Evolutionary conservation across 1,284 basidiomycete species (phyloP), one percentile per base, ranked within the genome.

Genomic region (Meripilus lineatus): DNA sequence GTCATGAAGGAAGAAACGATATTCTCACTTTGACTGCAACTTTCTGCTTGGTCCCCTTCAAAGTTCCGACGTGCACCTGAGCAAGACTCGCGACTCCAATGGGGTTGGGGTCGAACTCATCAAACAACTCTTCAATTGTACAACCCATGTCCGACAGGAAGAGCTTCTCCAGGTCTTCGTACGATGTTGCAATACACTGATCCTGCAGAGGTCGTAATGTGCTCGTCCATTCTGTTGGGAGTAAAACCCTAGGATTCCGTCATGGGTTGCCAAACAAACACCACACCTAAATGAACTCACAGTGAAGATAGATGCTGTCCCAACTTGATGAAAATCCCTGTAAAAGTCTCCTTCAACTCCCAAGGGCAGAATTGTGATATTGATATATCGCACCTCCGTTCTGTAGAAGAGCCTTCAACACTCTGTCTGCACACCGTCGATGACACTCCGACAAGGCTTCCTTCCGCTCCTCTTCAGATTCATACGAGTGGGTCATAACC

Each of bases 31-130:
- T 99, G 47, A 99, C 85, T 10, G 96, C 96, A n/a, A 95, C 92
- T 35, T 71, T 67, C 55, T 75, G 74, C 1, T 89, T 86, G 2
- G 84, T 81, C 36, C 77, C 70, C 40, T 79, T 77, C 53, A 93
- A 83, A 5, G 70, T 74, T 0, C 87, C 96, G 15, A 86, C 77
- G 65, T 99, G 96, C 5, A 99, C 96, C 64, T 99, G 95, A 5
- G 94, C 95, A 25, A 99, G 69, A 58, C 84, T 93, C 4, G 93
- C 94, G 7, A 96, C 93, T 5, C 96, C 96, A 44, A 99, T 88
- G 8, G 96, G 95, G n/a, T 74, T 72, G 3, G 82, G 80, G 54
- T 97, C 82, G 60, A 99, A 95, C 47, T 91, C 81, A 25, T 82
- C 77, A 56, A 96, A 90, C 28, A 86, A 59, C 7, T 85, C 81